A percentile compares a stretch with the other conserved stretches of the same genome.
Conservation (phyloP, 1,284 basidiomycete genomes). For the Flammula alnicola region DNA sequence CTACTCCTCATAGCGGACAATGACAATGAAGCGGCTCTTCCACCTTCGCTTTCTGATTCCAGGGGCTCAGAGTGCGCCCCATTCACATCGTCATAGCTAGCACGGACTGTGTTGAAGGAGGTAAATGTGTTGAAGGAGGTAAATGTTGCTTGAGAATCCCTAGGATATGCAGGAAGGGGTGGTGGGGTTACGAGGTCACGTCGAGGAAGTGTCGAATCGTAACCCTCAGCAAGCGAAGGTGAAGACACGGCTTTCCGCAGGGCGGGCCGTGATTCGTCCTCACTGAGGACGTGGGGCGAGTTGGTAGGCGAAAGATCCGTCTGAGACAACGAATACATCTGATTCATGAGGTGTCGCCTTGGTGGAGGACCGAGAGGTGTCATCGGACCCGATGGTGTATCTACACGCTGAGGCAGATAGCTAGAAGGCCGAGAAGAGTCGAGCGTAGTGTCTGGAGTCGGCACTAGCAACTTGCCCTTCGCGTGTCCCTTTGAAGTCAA, state of each 20-base stretch:
- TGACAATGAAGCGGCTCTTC: conserved; percentile 40
- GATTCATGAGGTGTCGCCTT: conserved; percentile 51
- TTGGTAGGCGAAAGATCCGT: conserved; percentile 44
- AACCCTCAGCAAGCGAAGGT: conserved; percentile 52
- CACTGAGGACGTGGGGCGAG: conserved; percentile 20
- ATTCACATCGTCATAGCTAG: conserved; percentile 25
- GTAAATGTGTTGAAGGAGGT: conserved; percentile 35
- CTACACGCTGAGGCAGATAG: conserved; percentile 51
- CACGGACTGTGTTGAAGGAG: conserved; percentile 37
- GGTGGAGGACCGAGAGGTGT: conserved; percentile 68
- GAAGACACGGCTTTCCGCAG: conserved; percentile 53
- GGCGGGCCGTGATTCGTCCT: conserved; percentile 22
- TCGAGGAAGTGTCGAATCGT: conserved; percentile 40
- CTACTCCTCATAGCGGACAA: conserved; percentile 39
- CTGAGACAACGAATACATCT: conserved; percentile 59
- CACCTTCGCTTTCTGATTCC: conserved; percentile 45
- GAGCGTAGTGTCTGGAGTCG: conserved; percentile 17
- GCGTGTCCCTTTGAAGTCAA: conserved; percentile 27
- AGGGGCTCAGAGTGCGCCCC: conserved; percentile 41
- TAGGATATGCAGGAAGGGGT: conserved; percentile 35
- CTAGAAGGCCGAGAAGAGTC: conserved; percentile 39
- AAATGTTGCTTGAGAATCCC: conserved; percentile 28
- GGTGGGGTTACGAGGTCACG: conserved; percentile 46
- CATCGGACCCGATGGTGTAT: conserved; percentile 57
- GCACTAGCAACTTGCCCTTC: conserved; percentile 17